Conservation (phyloP, 108 stramenopile species). For the Skeletonema grethae region DNA sequence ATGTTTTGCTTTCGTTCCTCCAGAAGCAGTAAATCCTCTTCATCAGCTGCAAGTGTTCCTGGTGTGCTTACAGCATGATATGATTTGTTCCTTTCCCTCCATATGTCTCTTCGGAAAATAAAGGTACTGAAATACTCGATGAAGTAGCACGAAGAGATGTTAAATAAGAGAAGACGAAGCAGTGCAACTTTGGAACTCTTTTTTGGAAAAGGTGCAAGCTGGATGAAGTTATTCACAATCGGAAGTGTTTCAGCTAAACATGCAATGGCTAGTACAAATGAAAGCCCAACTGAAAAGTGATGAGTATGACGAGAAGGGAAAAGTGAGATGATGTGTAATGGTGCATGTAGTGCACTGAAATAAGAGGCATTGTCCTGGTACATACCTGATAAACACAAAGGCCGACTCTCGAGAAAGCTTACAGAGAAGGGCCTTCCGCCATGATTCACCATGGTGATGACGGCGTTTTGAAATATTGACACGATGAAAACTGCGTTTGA, state of each 20-base stretch:
- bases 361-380: neutral
- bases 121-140: conserved; percentile 19
- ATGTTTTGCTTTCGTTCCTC: conserved; percentile 25
- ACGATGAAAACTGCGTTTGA: conserved; percentile 66
- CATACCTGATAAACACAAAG: conserved; percentile 33
- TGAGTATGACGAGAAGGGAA: neutral
- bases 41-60: conserved; percentile 11
- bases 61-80: neutral
- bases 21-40: conserved; percentile 12
- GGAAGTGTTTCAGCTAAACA: conserved; percentile 36
- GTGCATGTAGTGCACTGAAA: neutral
- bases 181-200: conserved; percentile 26
- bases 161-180: conserved; percentile 23
- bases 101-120: conserved; percentile 30
- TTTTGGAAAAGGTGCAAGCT: conserved; percentile 36
- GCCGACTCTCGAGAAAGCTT: conserved; percentile 50
- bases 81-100: conserved; percentile 25
- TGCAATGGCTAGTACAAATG: conserved; percentile 30
- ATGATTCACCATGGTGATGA: conserved; percentile 59
- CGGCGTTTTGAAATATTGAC: conserved; percentile 63
- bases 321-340: neutral
- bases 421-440: conserved; percentile 57
- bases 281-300: conserved; percentile 10
- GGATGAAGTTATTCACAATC: conserved; percentile 28
- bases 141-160: conserved; percentile 20